These are phyloP conservation scores for Russula abietina DNA, from an alignment of 768 basidiomycete species.

Conservation along the genomic window DNA sequence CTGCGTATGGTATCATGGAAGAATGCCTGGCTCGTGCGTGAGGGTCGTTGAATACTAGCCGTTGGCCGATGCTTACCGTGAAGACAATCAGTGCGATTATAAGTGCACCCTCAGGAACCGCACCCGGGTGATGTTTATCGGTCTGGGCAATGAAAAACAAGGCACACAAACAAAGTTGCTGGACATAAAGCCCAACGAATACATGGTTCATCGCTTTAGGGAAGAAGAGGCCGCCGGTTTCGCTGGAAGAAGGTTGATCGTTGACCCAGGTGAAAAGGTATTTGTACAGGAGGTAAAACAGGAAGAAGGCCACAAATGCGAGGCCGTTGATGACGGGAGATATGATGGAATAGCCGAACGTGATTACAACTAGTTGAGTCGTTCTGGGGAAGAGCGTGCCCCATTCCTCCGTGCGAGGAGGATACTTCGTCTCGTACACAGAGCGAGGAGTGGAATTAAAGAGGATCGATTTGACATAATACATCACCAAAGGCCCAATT, in stretches of 20 bases:
- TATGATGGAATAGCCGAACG: slow-evolving; percentile 79
- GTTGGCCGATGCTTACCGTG: slow-evolving; percentile 54
- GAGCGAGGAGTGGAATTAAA: slow-evolving; percentile 86
- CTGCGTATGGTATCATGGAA: slow-evolving; percentile 69
- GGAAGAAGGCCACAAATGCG: slow-evolving; percentile 71
- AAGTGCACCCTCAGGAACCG: slow-evolving; percentile 69
- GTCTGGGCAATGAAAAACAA: slow-evolving; percentile 85
- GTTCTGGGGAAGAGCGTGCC: slow-evolving; percentile 70
- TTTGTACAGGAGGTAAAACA: slow-evolving; percentile 79
- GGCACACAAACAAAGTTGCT: slow-evolving; percentile 78
- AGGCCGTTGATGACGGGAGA: slow-evolving; percentile 93
- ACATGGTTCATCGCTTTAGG: slow-evolving; percentile 90
- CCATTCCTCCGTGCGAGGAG: slow-evolving; percentile 58
- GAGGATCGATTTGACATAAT: slow-evolving; percentile 86
- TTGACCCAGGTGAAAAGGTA: slow-evolving; percentile 43
- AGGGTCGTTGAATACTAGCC: background rate
- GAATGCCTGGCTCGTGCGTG: slow-evolving; percentile 42
- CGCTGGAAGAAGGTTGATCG: slow-evolving; percentile 59
- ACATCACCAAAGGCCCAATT: slow-evolving; percentile 66
- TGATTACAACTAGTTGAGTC: slow-evolving; percentile 78
- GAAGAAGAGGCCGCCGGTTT: slow-evolving; percentile 94
- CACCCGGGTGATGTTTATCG: slow-evolving; percentile 44
- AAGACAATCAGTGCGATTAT: slow-evolving; percentile 81
- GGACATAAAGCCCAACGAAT: slow-evolving; percentile 90
- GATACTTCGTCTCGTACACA: slow-evolving; percentile 79